Evolutionary conservation across 2,329 filamentous ascomycete genomes (phyloP).

Genomic region (Monosporascus sp.): DNA sequence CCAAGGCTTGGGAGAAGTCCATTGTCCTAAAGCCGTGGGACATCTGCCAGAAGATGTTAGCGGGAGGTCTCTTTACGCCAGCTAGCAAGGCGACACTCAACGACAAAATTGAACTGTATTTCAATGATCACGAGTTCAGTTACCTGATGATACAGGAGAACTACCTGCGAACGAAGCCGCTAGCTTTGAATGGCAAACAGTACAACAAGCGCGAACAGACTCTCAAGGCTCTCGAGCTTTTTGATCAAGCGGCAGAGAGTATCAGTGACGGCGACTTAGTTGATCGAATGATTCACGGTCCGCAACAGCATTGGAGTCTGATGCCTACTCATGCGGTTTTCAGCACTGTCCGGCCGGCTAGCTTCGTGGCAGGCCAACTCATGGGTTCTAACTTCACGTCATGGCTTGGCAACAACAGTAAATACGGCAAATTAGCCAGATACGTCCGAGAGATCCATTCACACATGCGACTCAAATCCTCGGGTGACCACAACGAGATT

Average conservation of each 20-base stretch:
- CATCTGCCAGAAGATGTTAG: constrained; percentile 89
- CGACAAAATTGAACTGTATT: constrained; percentile 97
- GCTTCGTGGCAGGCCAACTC: constrained; percentile 77
- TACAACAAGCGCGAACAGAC: constrained; percentile 64
- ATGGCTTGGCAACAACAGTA: constrained; percentile 96
- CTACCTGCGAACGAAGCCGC: constrained; percentile 79
- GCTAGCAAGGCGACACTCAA: constrained; percentile 84
- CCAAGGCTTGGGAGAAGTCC: constrained; percentile 97
- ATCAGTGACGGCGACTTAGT: constrained; percentile 97
- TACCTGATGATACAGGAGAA: constrained; percentile 98
- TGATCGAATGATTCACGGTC: constrained; percentile 96
- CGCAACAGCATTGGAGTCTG: constrained; percentile 95
- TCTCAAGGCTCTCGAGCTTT: constrained; percentile 79
- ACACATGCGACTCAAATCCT: constrained; percentile 88
- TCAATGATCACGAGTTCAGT: constrained; percentile 98
- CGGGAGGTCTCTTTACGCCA: constrained; percentile 76
- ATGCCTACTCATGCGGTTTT: constrained; percentile 97
- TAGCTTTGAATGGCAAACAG: constrained; percentile 49
- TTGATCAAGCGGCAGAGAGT: constrained; percentile 84
- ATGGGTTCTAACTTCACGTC: constrained; percentile 72
- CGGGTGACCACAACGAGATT: constrained; percentile 87
- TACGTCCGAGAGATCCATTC: constrained; percentile 91
- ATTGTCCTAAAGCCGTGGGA: constrained; percentile 97
- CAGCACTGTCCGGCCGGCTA: constrained; percentile 87
- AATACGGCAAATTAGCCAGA: constrained; percentile 69